Conservation (phyloP, 2,329 filamentous ascomycete species). For the Calycina herbarum region DNA sequence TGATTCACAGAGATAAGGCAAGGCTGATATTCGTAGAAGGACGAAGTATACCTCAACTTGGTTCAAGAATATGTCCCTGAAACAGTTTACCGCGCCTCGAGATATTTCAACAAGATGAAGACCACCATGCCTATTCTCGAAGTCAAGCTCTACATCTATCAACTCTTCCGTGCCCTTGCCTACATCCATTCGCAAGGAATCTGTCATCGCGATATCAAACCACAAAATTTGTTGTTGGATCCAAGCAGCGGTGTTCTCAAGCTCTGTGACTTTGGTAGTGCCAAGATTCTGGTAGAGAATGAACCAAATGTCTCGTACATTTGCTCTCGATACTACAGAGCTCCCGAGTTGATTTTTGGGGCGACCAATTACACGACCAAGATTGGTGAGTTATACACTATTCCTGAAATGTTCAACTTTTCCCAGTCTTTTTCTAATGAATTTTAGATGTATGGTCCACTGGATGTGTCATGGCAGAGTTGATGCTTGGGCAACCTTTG, state of each 20-base stretch:
- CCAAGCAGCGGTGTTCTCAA: conserved; percentile 90
- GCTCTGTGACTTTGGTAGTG: conserved; percentile 97
- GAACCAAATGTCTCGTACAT: conserved; percentile 99
- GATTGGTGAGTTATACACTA: conserved; percentile 70
- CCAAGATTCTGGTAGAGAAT: conserved; percentile 97
- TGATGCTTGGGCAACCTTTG: conserved; percentile 97
- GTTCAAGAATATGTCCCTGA: conserved; percentile 98
- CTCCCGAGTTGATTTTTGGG: conserved; percentile 96
- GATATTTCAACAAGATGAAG: conserved; percentile 99
- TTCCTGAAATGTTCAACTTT: not conserved
- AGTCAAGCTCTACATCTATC: conserved; percentile 99
- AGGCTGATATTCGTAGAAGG: conserved; percentile 62
- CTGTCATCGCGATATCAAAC: conserved; percentile 98
- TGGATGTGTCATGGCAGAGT: conserved; percentile 97
- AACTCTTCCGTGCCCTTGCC: conserved; percentile 95
- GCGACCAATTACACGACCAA: conserved; percentile 99
- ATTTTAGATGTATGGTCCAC: conserved; percentile 94
- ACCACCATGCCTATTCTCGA: conserved; percentile 98
- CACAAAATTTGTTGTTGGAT: conserved; percentile 93
- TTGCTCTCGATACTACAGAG: conserved; percentile 97
- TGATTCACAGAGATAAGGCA: conserved; percentile 11
- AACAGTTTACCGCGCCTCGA: conserved; percentile 95
- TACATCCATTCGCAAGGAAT: conserved; percentile 99
- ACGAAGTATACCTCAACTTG: conserved; percentile 97
- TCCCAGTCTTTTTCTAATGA: not conserved